These are phyloP conservation scores for Eremothecium sinecaudum DNA, from an alignment of 1,139 yeast species.

Conservation along the genomic window DNA sequence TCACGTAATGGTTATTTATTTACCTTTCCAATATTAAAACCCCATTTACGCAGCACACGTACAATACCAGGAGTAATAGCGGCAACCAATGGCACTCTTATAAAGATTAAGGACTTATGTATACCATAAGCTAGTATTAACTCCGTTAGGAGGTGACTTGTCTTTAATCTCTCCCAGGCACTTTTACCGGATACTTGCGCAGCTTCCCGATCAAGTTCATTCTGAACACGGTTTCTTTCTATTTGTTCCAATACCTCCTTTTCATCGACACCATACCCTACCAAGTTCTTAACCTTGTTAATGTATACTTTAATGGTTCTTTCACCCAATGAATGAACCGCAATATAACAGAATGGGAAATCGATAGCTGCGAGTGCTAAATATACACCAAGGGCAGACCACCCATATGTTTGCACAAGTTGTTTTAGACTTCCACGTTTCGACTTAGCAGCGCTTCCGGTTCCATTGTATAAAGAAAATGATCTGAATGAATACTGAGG, in stretches of 20 bases:
- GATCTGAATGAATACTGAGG: too few species aligned
- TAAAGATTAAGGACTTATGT: constrained; percentile 72
- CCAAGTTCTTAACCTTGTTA: constrained; percentile 45
- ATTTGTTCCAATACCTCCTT: constrained; percentile 26
- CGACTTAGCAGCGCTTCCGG: too few species aligned
- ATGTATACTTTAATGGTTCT: constrained; percentile 65
- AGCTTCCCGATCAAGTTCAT: constrained; percentile 12
- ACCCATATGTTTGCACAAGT: constrained; percentile 79
- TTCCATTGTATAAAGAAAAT: too few species aligned
- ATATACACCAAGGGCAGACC: constrained; percentile 82
- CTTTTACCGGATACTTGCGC: constrained; percentile 19
- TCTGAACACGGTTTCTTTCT: constrained; percentile 17
- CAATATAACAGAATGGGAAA: constrained; percentile 68
- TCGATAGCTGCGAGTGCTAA: constrained; percentile 61
- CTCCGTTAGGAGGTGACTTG: constrained; percentile 50
- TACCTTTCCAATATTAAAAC: constrained; percentile 62
- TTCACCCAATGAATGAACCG: constrained; percentile 81
- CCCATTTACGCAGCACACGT: constrained; percentile 56
- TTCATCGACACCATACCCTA: constrained; percentile 48
- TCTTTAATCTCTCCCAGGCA: constrained; percentile 23
- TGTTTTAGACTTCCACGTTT: constrained; percentile 35
- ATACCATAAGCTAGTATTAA: constrained; percentile 86
- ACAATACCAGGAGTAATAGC: constrained; percentile 85
- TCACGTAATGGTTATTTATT: too few species aligned
- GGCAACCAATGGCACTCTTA: constrained; percentile 83